Evolutionary conservation across 805 yeast species (phyloP), one percentile per base, ranked within the genome.

Genomic region (Priceomyces castillae): DNA sequence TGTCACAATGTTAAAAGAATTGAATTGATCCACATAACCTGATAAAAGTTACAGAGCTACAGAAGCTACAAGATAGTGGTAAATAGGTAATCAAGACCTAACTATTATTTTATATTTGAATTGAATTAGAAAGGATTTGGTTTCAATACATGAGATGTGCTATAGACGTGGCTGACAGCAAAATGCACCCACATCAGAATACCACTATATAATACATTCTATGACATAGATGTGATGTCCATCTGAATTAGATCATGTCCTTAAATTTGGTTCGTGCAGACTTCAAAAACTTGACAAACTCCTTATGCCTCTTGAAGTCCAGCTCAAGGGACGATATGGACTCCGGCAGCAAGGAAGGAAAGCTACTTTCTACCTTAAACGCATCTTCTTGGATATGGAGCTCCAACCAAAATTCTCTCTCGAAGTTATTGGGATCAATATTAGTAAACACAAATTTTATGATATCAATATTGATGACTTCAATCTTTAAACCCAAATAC

Each of bases 401-500:
- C 12, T 72, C 70, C 7, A 79, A 51, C 49, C 65, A 56, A 46
- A 71, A 77, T 49, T 71, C 72, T 30, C 61, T 59, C 30, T 66
- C 66, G 34, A 67, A 56, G 39, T 78, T 62, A 26, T 64, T 58
- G 14, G 74, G 65, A 47, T 76, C 78, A 14, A 81, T 63, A 38
- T 76, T 75, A 1, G 57, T 58, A 52, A 82, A 82, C 2, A 65
- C 61, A 52, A 83, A 78, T 44, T 60, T 62, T 35, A 83, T 55
- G 26, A 71, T 50, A 41, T 75, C 78, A 6, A 70, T 73, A 15
- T 64, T 59, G 1, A 77, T 58, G 3, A 80, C 81, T 42, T 76
- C 79, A 15, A 83, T 72, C 28, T 65, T 64, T 43, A 83, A 55
- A 1, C 89, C 88, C 35, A 81, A 61, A 39, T 78, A 62, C 30